Evolutionary conservation across 805 yeast genomes (phyloP), one percentile per base, ranked within the genome.

Genomic region (Hanseniaspora mollemarum): DNA sequence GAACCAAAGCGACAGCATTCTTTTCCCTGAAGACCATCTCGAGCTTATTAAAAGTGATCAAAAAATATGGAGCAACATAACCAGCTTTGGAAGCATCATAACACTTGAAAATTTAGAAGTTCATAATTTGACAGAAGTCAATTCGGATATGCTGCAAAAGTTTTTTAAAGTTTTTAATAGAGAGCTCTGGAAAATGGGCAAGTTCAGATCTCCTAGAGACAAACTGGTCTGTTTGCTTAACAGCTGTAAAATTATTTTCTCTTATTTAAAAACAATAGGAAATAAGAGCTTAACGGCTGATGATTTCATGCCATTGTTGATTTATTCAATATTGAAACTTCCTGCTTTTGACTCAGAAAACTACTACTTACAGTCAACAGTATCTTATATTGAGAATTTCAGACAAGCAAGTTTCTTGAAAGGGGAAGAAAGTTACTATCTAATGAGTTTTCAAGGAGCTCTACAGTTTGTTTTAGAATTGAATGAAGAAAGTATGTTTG

Each of bases 171-270:
- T 83, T 52, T 92, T 96, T 0, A 74, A 80, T 1, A 70, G 69
- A 12, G 97, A 92, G 64, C 71, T 92, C 44, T 70, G 72, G 55
- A 87, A 87, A 58, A 80, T 92, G 59, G 83, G 83, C 63, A 73
- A 77, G 49, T 94, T 83, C 63, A 76, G 94, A 58, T 90, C 97
- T 0, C 98, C 98, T 15, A 71, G 98, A 49, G 98, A 94, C 62
- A 92, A 92, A 61, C 78, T 87, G 55, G 86, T 92, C 35, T 92
- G 97, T 62, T 72, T 92, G 2, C 71, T 92, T 55, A 94, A 92
- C 66, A 80, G 92, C 49, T 90, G 96, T 61, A 90, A 90, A 64
- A 88, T 92, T 19, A 81, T 94, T 5, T 88, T 87, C 70, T 94
- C 95, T 10, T 72, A 86, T 52, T 75, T 94, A 43, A 79, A 87